Percentiles rank a stretch among this genome's conserved stretches.
Conservation (phyloP, 176 grass and related monocot species). For the Poa pratensis region DNA sequence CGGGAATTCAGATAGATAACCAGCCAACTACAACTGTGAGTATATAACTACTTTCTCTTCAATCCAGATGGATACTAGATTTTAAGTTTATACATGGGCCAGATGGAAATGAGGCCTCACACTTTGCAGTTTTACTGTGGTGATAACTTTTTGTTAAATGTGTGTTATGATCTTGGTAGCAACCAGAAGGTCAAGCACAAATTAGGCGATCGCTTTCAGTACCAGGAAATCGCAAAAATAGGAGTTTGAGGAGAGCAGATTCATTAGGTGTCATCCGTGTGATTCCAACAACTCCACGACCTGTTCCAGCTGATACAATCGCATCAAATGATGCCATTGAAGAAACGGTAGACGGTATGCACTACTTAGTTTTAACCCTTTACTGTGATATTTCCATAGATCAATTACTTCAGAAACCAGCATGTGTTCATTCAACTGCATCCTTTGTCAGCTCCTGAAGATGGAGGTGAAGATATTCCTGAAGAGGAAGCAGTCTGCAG, state of each 20-base stretch:
- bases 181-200: conserved; percentile 65
- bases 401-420: conserved; percentile 29
- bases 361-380: conserved; percentile 9
- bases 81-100: background rate
- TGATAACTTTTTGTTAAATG: conserved; percentile 7
- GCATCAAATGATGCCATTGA: conserved; percentile 58
- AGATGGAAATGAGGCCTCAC: conserved; percentile 20
- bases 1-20: conserved; percentile 54
- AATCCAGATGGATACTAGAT: conserved; percentile 29
- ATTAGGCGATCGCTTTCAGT: conserved; percentile 92
- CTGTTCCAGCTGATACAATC: conserved; percentile 44
- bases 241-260: conserved; percentile 78
- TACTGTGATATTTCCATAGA: conserved; percentile 19
- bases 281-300: conserved; percentile 79
- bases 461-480: conserved; percentile 92
- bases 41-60: conserved; percentile 15
- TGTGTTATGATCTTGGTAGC: conserved; percentile 37
- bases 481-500: conserved; percentile 99
- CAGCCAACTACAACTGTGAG: conserved; percentile 67
- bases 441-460: conserved; percentile 51
- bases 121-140: background rate
- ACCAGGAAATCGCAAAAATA: conserved; percentile 82
- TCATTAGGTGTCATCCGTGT: conserved; percentile 85
- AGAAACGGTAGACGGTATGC: conserved; percentile 66
- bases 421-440: conserved; percentile 36